Conservation (phyloP, 208 protist genomes). For the Trypanosoma scelopori region DNA sequence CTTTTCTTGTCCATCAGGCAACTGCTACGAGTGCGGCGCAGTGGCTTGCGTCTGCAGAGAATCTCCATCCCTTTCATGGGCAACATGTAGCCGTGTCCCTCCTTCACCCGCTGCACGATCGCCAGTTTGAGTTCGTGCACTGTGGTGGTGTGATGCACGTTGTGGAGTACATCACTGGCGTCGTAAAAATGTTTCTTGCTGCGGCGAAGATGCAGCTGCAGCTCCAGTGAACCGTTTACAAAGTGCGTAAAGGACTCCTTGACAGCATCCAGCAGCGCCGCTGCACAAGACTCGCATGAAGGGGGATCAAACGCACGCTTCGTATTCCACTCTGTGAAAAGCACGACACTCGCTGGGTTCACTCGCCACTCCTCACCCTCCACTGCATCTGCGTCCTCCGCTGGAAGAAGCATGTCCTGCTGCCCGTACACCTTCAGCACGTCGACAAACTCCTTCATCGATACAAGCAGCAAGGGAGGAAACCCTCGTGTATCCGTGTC, state of each 20-base stretch:
- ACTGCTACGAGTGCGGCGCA: constrained; percentile 27
- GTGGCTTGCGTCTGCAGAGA: constrained; percentile 52
- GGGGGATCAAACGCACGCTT: constrained; percentile 40
- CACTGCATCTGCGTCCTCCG: not conserved
- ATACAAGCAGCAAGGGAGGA: constrained; percentile 67
- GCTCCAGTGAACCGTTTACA: constrained; percentile 49
- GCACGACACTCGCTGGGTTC: constrained; percentile 21
- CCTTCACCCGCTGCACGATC: constrained; percentile 47
- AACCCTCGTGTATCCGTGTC: constrained; percentile 19
- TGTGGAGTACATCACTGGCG: constrained; percentile 44
- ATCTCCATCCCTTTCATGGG: constrained; percentile 51
- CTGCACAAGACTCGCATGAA: constrained; percentile 44
- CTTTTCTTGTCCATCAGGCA: not conserved
- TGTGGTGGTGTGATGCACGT: constrained; percentile 68
- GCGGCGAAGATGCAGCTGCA: constrained; percentile 68
- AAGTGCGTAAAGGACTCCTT: constrained; percentile 50
- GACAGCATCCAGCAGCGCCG: constrained; percentile 34
- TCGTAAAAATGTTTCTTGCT: constrained; percentile 81
- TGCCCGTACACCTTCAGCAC: constrained; percentile 50
- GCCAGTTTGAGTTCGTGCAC: constrained; percentile 48
- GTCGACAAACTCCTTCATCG: constrained; percentile 64
- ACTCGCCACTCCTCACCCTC: constrained; percentile 13
- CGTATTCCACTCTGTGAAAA: constrained; percentile 50
- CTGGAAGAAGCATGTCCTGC: constrained; percentile 32
- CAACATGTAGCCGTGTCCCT: constrained; percentile 56